These are phyloP conservation scores for Aspergillus homomorphus DNA, from an alignment of 495 filamentous ascomycete species.

Conservation along the genomic window DNA sequence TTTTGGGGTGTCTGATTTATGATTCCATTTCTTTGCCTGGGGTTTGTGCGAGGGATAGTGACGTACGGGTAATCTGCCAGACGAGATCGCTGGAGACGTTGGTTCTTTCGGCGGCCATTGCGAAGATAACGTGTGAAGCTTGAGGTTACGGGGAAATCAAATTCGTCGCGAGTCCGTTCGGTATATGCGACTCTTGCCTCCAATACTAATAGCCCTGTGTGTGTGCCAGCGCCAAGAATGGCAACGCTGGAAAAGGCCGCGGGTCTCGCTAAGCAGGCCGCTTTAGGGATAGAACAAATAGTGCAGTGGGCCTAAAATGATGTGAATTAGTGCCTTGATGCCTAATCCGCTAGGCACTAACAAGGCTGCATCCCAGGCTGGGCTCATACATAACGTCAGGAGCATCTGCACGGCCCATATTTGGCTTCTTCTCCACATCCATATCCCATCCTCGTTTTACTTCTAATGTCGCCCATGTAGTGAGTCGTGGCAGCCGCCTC, in stretches of 20 bases:
- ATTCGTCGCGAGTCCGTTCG: slow-evolving; percentile 25
- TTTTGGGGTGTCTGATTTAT: background rate
- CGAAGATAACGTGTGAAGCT: slow-evolving; percentile 26
- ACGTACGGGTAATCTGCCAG: slow-evolving; percentile 88
- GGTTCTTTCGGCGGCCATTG: slow-evolving; percentile 47
- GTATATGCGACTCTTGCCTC: slow-evolving; percentile 12
- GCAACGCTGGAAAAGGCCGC: slow-evolving; percentile 15
- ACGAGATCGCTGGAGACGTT: slow-evolving; percentile 82
- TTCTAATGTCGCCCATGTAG: slow-evolving; percentile 4
- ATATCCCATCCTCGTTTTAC: background rate
- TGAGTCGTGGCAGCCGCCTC: slow-evolving; percentile 7
- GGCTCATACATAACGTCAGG: background rate
- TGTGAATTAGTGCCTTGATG: slow-evolving; percentile 7
- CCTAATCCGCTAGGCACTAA: slow-evolving; percentile 17
- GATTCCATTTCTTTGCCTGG: background rate
- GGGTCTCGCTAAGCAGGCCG: slow-evolving; percentile 45
- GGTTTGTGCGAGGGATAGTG: background rate
- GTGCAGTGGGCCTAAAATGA: background rate
- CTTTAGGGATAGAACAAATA: slow-evolving; percentile 34
- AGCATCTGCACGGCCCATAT: slow-evolving; percentile 1
- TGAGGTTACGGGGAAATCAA: slow-evolving; percentile 26
- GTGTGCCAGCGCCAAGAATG: slow-evolving; percentile 34
- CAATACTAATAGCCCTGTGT: slow-evolving; percentile 26
- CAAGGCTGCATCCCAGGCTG: background rate
- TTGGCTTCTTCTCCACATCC: slow-evolving; percentile 14